phyloP scores from a whole-genome alignment of 1,284 basidiomycete genomes.

The Ceratobasidium sp. region DNA sequence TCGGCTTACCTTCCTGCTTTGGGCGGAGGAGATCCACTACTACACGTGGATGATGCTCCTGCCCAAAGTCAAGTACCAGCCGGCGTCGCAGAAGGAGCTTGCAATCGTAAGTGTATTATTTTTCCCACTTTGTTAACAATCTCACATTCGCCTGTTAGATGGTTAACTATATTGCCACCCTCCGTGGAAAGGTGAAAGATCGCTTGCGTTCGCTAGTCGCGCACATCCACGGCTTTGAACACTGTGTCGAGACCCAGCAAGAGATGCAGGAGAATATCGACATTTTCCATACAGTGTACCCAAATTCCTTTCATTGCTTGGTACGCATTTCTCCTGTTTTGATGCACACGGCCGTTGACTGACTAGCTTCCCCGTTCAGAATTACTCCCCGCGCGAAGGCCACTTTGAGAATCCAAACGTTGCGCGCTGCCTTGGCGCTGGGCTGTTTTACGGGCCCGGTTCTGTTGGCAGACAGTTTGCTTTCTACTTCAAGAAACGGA shows the following conservation, averaged over 20 bases:
- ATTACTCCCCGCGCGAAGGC: constrained; percentile 4
- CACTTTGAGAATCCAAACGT: constrained; percentile 8
- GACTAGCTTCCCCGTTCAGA: neutral
- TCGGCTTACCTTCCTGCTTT: constrained; percentile 12
- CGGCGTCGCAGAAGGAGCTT: neutral
- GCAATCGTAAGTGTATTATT: constrained; percentile 16
- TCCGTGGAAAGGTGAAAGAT: constrained; percentile 10
- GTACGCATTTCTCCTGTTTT: neutral
- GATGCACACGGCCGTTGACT: neutral
- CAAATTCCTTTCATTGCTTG: constrained; percentile 26
- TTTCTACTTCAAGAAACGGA: neutral
- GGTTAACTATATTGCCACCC: constrained; percentile 30
- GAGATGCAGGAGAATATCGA: constrained; percentile 20
- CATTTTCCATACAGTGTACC: neutral
- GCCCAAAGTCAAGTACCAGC: neutral
- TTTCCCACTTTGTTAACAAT: too few relatives aligned
- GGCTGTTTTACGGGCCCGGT: neutral
- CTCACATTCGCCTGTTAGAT: constrained; percentile 2
- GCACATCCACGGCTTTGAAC: neutral
- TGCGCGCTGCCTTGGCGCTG: neutral
- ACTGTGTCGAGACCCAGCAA: neutral
- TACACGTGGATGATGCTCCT: constrained; percentile 23
- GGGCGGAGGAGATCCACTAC: constrained; percentile 7
- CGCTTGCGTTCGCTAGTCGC: neutral
- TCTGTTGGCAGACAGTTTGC: constrained; percentile 12